Evolutionary conservation across 2,329 filamentous ascomycete species (phyloP), one percentile per base, ranked within the genome.

Genomic region (Colletotrichum sp.): DNA sequence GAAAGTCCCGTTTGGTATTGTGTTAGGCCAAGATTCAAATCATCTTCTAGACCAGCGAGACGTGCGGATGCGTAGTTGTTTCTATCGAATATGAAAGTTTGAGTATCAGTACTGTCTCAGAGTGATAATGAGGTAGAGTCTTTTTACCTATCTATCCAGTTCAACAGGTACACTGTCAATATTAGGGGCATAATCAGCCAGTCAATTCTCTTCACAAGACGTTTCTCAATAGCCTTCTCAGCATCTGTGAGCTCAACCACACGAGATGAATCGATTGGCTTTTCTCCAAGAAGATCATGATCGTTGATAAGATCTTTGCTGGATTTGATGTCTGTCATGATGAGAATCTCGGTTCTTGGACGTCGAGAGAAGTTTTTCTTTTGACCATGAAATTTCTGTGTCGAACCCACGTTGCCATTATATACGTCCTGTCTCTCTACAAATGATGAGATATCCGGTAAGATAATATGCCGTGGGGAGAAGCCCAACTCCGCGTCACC

Each of bases 1-100:
- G 75, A 77, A 26, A 78, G 75, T 5, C 75, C 75, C 18, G 76
- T 76, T 39, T 77, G 75, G 43, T 77, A 84, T 32, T 84, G 78
- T 18, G 81, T 78, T 9, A 78, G 71, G 8, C 77, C 79, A 61
- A 85, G 78, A 63, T 78, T 71, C 24, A 85, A 79, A 36, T 84
- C 82, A 16, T 80, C 78, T 36, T 72, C 69, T 8, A 72, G 48
- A 6, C 69, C 69, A 21, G 69, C 69, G 16, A 72, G 69, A 21
- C 69, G 69, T n/a, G 63, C 70, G n/a, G 63, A 60, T 16, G 63
- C 63, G 13, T 72, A 72, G 8, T 72, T 72, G 28, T 67, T 72
- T 18, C 70, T 72, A 28, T 52, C n/a, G 12, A 30, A 36, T 39
- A 24, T 7, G 21, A 7, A 21, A 13, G 5, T 21, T 21, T 52